Percentiles rank a stretch among this genome's conserved stretches.
Conservation (phyloP, 768 basidiomycete species). For the Boletus pseudopeckii region DNA sequence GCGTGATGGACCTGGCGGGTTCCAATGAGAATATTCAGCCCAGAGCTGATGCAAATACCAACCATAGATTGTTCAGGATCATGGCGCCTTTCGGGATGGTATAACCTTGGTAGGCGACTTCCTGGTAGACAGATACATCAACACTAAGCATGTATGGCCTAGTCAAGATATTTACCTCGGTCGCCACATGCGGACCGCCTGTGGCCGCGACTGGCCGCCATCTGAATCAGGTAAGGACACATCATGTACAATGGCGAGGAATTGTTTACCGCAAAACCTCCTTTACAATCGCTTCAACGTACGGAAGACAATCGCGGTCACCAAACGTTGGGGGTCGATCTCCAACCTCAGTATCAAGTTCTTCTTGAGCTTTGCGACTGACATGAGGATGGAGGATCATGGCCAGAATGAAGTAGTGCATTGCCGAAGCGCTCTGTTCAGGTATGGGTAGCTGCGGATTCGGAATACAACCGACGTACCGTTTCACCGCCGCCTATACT, state of each 20-base stretch:
- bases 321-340: constrained; percentile 5
- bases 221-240: not conserved
- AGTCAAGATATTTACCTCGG: not conserved
- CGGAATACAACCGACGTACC: not conserved
- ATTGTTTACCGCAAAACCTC: not conserved
- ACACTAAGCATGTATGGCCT: no score
- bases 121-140: not conserved
- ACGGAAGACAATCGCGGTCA: constrained; percentile 7
- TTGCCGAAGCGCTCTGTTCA: not conserved
- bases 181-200: constrained; percentile 3
- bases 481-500: constrained; percentile 8
- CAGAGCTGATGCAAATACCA: not conserved
- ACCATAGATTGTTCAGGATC: constrained; percentile 3
- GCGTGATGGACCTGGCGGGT: constrained; percentile 4
- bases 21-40: not conserved
- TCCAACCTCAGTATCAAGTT: constrained; percentile 1
- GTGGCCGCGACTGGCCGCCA: constrained; percentile 4
- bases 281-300: constrained; percentile 5
- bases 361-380: constrained; percentile 1
- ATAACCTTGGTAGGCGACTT: not conserved
- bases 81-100: constrained; percentile 4
- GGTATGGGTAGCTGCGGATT: not conserved
- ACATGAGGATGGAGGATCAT: constrained; percentile 6
- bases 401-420: constrained; percentile 4
- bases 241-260: no score